These are phyloP conservation scores for Nicotiana obtusifolia DNA, from an alignment of 257 asterid genomes.

Conservation along the genomic window DNA sequence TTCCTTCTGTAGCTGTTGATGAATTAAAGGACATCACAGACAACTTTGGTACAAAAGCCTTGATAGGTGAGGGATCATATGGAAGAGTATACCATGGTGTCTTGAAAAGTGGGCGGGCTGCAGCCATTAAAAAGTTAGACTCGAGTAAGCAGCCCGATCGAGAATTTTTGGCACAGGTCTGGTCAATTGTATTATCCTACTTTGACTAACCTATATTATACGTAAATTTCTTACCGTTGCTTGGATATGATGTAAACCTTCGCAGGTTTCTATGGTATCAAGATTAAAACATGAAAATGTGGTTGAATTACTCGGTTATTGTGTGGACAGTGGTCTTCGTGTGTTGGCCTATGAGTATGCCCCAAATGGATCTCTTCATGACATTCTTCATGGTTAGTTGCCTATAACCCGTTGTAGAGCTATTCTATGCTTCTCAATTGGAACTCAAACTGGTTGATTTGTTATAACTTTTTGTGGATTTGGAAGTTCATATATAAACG, in stretches of 20 bases:
- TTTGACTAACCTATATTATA: not conserved
- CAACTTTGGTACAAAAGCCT: constrained; percentile 55
- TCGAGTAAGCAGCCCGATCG: constrained; percentile 81
- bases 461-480: not conserved
- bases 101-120: constrained; percentile 49
- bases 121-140: constrained; percentile 78
- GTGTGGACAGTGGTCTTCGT: constrained; percentile 59
- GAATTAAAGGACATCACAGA: constrained; percentile 62
- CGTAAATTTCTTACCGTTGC: not conserved
- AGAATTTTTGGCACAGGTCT: constrained; percentile 67
- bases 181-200: constrained; percentile 6
- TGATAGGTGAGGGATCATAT: constrained; percentile 82
- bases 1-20: constrained; percentile 59
- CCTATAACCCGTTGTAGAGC: not conserved
- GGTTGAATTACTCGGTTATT: constrained; percentile 67
- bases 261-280: constrained; percentile 76
- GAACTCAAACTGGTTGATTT: not conserved
- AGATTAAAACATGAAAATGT: constrained; percentile 63
- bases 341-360: constrained; percentile 68
- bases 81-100: constrained; percentile 73
- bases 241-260: not conserved
- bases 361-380: constrained; percentile 69
- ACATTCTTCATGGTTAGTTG: constrained; percentile 70
- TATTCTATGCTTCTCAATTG: not conserved
- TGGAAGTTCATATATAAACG: not conserved